Percentiles rank a stretch among this genome's conserved stretches.
Conservation (phyloP, 2,329 filamentous ascomycete genomes). For the Microdochium paspali region DNA sequence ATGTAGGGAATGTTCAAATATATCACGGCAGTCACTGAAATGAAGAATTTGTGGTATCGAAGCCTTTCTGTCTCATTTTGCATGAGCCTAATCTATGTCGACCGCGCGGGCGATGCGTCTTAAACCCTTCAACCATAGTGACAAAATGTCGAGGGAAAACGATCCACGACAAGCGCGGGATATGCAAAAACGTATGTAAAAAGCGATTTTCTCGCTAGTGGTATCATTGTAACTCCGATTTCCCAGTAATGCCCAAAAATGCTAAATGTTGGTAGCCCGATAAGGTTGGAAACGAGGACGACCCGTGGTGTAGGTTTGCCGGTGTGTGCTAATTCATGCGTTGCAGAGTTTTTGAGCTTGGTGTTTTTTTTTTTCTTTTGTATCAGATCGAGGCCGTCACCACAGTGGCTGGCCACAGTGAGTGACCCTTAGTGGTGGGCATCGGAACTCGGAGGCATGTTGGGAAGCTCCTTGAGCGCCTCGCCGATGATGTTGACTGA, state of each 20-base stretch:
- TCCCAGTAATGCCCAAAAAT: not conserved
- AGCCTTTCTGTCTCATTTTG: not conserved
- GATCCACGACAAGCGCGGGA: not conserved
- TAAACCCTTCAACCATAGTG: too few relatives aligned
- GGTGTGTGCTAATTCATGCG: not conserved
- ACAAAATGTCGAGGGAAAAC: too few relatives aligned
- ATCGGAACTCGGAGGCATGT: not conserved
- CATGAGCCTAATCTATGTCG: not conserved
- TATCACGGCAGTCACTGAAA: not conserved
- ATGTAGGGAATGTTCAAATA: not conserved
- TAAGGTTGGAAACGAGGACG: not conserved
- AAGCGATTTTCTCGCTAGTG: not conserved
- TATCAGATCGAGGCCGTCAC: not conserved
- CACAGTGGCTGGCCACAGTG: not conserved
- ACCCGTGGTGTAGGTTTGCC: not conserved
- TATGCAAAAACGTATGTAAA: not conserved
- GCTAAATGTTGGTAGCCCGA: not conserved
- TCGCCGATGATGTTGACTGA: slow-evolving; percentile 74
- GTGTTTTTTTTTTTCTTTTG: too few relatives aligned
- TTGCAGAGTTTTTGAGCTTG: slow-evolving; percentile 1
- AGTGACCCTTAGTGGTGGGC: not conserved
- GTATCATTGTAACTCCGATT: not conserved
- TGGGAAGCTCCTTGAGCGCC: slow-evolving; percentile 73
- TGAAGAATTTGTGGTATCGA: too few relatives aligned
- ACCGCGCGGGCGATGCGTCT: not conserved